Evolutionary conservation across 1,284 basidiomycete genomes (phyloP), one percentile per base, ranked within the genome.

Genomic region (Heimioporus retisporus): DNA sequence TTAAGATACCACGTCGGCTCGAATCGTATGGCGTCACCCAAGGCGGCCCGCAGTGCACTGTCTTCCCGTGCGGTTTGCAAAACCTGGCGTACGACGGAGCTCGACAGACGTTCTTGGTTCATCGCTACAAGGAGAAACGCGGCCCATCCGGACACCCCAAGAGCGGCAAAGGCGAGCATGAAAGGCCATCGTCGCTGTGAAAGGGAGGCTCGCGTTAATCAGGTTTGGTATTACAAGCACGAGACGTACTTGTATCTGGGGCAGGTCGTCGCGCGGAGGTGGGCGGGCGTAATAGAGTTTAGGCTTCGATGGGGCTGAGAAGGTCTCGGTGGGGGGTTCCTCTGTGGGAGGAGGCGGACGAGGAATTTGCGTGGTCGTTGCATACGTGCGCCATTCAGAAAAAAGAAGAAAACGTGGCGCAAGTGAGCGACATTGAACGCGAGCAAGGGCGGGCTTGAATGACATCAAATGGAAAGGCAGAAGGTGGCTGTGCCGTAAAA

Each of bases 1-100:
- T 93, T 93, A 71, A 93, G 78, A 82, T 88, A 93, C 91, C 91
- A 93, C 54, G 88, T 86, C 0, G 92, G 89, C 72, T 93, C 90
- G 6, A 89, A 86, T 58, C 90, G 83, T 67, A 94, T 88, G 14
- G 88, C 90, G 58, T 92, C 88, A 6, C 93, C 93, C 65, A 94
- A 79, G 2, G 82, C 79, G 42, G 84, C 85, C 56, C 79, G 80
- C 65, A 93, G 71, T 64, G 84, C 82, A 15, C 81, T 71, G 67
- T 86, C 85, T 21, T 85, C 84, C 65, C 86, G 84, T 42, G 93
- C 77, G 15, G 87, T 87, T 59, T 85, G 83, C 77, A 92, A 78
- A 62, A 94, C 82, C 68, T 88, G 89, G 60, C 88, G 86, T 65
- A 91, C 88, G 55, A 93, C 88, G 7, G 93, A 94, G 70, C 88